Conservation (phyloP, 495 filamentous ascomycete species). For the Penicillium canescens region DNA sequence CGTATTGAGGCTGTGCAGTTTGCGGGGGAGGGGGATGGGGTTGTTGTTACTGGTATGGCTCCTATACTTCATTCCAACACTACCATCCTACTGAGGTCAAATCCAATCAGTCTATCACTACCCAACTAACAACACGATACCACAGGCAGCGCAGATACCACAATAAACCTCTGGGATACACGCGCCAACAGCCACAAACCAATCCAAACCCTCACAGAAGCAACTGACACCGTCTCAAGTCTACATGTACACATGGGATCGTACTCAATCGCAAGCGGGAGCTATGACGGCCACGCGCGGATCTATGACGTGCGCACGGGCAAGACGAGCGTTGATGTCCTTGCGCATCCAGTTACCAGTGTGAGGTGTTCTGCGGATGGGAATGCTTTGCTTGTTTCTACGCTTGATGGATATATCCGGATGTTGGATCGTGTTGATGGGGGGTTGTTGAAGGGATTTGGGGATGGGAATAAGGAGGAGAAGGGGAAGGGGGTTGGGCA, state of each 20-base stretch:
- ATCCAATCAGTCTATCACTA: not conserved
- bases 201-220: slow-evolving; percentile 76
- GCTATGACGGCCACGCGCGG: slow-evolving; percentile 84
- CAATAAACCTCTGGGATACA: slow-evolving; percentile 83
- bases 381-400: slow-evolving; percentile 71
- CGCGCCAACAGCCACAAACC: slow-evolving; percentile 63
- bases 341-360: slow-evolving; percentile 60
- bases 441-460: slow-evolving; percentile 71
- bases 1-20: slow-evolving; percentile 78
- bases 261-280: slow-evolving; percentile 57
- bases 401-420: slow-evolving; percentile 73
- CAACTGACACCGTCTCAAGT: slow-evolving; percentile 70
- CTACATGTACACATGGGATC: slow-evolving; percentile 51
- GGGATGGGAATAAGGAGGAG: slow-evolving; percentile 34
- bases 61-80: no score
- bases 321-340: slow-evolving; percentile 67
- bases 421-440: slow-evolving; percentile 81
- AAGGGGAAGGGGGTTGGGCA: slow-evolving; percentile 15
- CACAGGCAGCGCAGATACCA: slow-evolving; percentile 74
- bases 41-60: slow-evolving; percentile 63
- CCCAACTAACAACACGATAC: not conserved
- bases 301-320: slow-evolving; percentile 90
- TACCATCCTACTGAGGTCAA: no score
- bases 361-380: slow-evolving; percentile 68
- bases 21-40: slow-evolving; percentile 64